Evolutionary conservation across 2,329 filamentous ascomycete genomes (phyloP), one percentile per base, ranked within the genome.

Genomic region (Pyricularia sp.): DNA sequence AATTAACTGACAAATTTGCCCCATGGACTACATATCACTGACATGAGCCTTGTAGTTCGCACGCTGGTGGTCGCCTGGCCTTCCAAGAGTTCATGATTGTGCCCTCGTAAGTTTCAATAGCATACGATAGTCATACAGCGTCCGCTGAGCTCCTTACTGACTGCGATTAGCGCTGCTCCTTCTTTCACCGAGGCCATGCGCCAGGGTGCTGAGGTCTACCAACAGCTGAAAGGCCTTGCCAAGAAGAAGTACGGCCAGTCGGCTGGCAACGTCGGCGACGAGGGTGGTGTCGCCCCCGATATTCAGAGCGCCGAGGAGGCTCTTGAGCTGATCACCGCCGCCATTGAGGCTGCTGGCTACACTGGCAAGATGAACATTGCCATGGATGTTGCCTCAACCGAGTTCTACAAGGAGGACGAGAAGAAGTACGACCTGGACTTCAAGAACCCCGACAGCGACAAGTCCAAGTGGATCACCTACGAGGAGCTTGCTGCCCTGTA

Each of bases 371-470:
- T 99, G 81, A 92, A 97, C 82, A 99, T 99, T 77, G 95, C 95
- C 80, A 97, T 99, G 93, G 95, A 99, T 78, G 94, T 98, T 79
- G 95, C 95, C 74, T 97, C 95, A 73, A 97, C 92, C 86, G 95
- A 99, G 83, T 99, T 99, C 88, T 99, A 99, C 91, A 98, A 98
- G 86, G 82, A 85, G 77, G 92, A 95, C 68, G 94, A 85, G 80
- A 97, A 98, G 92, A 98, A 98, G 88, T 99, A 99, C 88, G 95
- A 99, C 80, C 88, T 99, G 73, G 95, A 98, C 90, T 99, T 98
- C 92, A 98, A 99, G 92, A 99, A 99, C 90, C 94, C 95, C 78
- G 91, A 98, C 73, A 95, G 91, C 81, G 95, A 99, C 86, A 87
- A 90, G 79, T 87, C 83, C 86, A 98, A 99, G 89, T 98, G 95